phyloP scores from a whole-genome alignment of 768 basidiomycete genomes.

The Serendipita vermifera region DNA sequence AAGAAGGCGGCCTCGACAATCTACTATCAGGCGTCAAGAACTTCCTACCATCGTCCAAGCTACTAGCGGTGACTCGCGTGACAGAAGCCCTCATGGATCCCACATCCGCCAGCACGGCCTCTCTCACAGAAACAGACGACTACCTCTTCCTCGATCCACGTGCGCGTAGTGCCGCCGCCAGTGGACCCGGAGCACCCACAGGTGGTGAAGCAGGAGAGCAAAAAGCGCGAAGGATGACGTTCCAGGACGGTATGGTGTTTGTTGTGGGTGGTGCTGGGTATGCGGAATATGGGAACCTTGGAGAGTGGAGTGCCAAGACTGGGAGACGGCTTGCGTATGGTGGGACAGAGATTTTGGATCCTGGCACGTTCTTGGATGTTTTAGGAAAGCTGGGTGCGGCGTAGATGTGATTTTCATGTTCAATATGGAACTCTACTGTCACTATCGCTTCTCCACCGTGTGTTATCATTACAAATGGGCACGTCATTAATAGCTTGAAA shows the following conservation, averaged over 20 bases:
- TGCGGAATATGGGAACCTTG: constrained; percentile 92
- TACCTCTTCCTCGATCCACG: constrained; percentile 90
- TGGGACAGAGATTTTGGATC: constrained; percentile 88
- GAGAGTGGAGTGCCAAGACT: constrained; percentile 78
- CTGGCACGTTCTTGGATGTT: constrained; percentile 65
- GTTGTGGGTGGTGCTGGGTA: constrained; percentile 94
- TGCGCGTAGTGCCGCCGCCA: constrained; percentile 39
- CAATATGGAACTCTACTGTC: too few species aligned
- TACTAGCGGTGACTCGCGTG: constrained; percentile 81
- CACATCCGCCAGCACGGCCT: constrained; percentile 82
- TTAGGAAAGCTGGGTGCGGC: constrained; percentile 51
- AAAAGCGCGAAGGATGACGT: constrained; percentile 55
- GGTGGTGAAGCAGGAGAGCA: constrained; percentile 21
- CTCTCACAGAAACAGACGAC: constrained; percentile 91
- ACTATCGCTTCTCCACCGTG: too few species aligned
- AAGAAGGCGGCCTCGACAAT: constrained; percentile 94
- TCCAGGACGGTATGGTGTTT: constrained; percentile 81
- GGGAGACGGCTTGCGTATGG: constrained; percentile 88
- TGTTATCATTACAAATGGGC: too few species aligned
- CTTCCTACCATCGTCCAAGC: constrained; percentile 89
- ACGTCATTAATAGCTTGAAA: too few species aligned
- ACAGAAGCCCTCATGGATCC: constrained; percentile 98
- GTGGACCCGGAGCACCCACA: constrained; percentile 30
- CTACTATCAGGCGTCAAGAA: constrained; percentile 96
- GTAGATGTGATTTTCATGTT: too few species aligned